Conservation (phyloP, 2,329 filamentous ascomycete species). For the Alternaria triticimaculans region DNA sequence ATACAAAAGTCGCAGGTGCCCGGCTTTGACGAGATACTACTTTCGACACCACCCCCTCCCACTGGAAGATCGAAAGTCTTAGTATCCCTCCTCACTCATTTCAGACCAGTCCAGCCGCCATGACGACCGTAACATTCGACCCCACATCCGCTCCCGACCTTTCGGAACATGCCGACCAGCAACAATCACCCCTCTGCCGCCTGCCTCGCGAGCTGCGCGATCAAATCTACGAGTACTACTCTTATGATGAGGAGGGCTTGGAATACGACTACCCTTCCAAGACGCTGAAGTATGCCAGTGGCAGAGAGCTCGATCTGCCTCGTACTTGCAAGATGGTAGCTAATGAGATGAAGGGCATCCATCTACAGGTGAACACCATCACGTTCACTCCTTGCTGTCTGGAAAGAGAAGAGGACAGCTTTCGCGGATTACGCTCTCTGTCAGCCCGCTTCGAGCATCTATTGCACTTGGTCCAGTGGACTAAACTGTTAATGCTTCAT, state of each 20-base stretch:
- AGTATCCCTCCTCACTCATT: too few species aligned
- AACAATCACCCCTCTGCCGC: too few species aligned
- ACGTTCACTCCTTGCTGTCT: not conserved
- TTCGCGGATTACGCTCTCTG: fast-evolving
- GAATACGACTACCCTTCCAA: not conserved
- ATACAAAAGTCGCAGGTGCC: not conserved
- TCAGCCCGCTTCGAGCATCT: not conserved
- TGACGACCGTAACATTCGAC: too few species aligned
- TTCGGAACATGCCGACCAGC: too few species aligned
- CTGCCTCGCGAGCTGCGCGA: not conserved
- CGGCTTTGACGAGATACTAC: too few species aligned
- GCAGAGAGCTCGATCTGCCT: fast-evolving
- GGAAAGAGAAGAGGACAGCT: not conserved
- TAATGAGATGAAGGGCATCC: not conserved
- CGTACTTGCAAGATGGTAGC: not conserved
- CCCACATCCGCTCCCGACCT: too few species aligned
- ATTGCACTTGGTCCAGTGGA: fast-evolving
- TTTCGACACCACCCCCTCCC: too few species aligned
- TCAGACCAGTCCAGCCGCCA: too few species aligned
- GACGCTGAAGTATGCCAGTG: not conserved
- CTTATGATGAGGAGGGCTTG: not conserved
- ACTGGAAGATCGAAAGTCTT: too few species aligned
- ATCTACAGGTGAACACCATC: not conserved
- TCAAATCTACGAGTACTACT: not conserved
- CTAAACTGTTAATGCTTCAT: not conserved